These are phyloP conservation scores for Pseudogymnoascus sp. DNA, from an alignment of 2,329 filamentous ascomycete species.

Conservation along the genomic window DNA sequence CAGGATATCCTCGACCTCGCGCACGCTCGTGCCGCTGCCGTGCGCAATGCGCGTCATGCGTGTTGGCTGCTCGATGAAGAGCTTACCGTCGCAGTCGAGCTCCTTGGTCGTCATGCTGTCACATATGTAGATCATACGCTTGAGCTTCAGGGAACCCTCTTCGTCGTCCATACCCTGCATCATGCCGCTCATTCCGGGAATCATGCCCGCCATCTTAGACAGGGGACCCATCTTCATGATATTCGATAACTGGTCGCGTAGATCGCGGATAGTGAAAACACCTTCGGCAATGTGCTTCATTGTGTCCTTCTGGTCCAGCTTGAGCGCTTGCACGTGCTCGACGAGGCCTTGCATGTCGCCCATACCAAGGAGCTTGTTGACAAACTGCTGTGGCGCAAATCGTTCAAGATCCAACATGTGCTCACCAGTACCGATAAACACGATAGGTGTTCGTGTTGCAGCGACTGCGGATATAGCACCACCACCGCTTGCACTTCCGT, in stretches of 20 bases:
- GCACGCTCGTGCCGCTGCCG: conserved; percentile 82
- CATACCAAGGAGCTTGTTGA: conserved; percentile 92
- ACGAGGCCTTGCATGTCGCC: conserved; percentile 92
- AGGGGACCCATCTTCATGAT: conserved; percentile 99
- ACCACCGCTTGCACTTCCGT: conserved; percentile 89
- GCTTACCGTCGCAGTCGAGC: conserved; percentile 88
- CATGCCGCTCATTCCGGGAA: conserved; percentile 85
- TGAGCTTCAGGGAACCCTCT: conserved; percentile 85
- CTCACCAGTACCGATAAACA: conserved; percentile 95
- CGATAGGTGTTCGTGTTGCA: conserved; percentile 91
- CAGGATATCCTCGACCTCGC: conserved; percentile 92
- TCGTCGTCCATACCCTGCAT: conserved; percentile 97
- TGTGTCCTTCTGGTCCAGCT: conserved; percentile 94
- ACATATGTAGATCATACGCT: conserved; percentile 98
- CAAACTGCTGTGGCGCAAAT: conserved; percentile 87
- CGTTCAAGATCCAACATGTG: conserved; percentile 92
- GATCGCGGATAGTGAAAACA: conserved; percentile 88
- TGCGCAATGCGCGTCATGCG: conserved; percentile 87
- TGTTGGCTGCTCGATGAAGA: conserved; percentile 85
- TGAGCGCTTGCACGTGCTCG: conserved; percentile 92
- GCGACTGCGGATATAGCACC: conserved; percentile 97
- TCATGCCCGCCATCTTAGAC: conserved; percentile 98
- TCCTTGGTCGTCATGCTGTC: conserved; percentile 97
- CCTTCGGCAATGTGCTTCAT: conserved; percentile 98
- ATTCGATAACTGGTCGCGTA: conserved; percentile 90